Percentiles rank a stretch among this genome's conserved stretches.
Evolutionary conservation across 441 rosid genomes (phyloP).

Genomic region (Gossypium davidsonii): DNA sequence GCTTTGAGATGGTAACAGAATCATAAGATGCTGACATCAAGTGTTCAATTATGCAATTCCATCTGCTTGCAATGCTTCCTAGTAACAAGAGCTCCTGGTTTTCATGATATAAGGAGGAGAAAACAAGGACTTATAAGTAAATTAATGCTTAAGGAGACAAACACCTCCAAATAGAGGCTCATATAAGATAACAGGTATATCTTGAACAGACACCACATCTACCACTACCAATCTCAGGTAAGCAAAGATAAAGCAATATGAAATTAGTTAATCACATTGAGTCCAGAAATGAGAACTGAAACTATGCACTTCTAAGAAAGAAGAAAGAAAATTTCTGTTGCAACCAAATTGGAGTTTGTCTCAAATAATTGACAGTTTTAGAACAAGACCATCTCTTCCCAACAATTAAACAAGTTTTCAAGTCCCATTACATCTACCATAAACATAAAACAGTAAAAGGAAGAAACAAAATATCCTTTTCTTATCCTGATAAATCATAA

Average conservation of each 20-base stretch:
- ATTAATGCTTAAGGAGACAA: neutral
- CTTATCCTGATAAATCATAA: neutral
- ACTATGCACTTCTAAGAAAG: neutral
- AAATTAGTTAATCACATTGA: neutral
- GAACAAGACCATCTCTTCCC: neutral
- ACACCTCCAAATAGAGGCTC: neutral
- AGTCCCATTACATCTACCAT: neutral
- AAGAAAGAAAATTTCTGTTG: neutral
- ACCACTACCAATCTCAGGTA: neutral
- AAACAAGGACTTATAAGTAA: neutral
- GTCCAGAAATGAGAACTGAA: neutral
- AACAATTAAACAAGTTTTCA: neutral
- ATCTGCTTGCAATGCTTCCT: slow-evolving; percentile 54
- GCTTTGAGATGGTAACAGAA: slow-evolving; percentile 42
- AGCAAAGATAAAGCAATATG: neutral
- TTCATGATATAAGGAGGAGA: slow-evolving; percentile 10
- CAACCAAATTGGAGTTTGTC: neutral
- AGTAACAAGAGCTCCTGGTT: slow-evolving; percentile 68
- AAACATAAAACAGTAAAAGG: neutral
- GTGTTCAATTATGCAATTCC: slow-evolving; percentile 50
- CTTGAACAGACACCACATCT: slow-evolving; percentile 6
- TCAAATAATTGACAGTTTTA: neutral
- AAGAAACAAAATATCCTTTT: slow-evolving; percentile 1
- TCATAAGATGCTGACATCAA: slow-evolving; percentile 51
- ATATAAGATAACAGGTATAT: neutral